Evolutionary conservation across 108 stramenopile species (phyloP).

Genomic region (Conticribra guillardii): DNA sequence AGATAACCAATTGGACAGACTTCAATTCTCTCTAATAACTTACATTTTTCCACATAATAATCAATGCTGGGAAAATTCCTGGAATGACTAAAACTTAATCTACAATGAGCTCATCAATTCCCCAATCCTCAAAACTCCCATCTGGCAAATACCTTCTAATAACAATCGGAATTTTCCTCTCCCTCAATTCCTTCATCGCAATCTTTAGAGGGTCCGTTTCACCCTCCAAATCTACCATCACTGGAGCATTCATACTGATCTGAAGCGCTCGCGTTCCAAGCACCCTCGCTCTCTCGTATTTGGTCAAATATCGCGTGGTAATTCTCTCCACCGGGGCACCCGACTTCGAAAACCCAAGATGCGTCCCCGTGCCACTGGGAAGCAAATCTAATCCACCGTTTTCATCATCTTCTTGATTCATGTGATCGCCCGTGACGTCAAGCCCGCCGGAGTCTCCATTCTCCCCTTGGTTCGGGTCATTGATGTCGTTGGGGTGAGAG

Average conservation of each 20-base stretch:
- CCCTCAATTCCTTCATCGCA: slow-evolving; percentile 97
- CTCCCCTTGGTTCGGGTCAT: slow-evolving; percentile 18
- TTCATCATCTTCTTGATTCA: slow-evolving; percentile 34
- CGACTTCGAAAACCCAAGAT: slow-evolving; percentile 45
- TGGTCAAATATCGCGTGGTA: slow-evolving; percentile 97
- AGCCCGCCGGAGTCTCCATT: slow-evolving; percentile 52
- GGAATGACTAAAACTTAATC: slow-evolving; percentile 60
- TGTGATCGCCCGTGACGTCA: slow-evolving; percentile 79
- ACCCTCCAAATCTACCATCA: slow-evolving; percentile 98
- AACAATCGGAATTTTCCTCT: slow-evolving; percentile 98
- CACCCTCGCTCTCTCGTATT: slow-evolving; percentile 98
- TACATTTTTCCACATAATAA: too few relatives aligned
- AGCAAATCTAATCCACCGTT: slow-evolving; percentile 55
- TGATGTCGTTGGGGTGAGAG: slow-evolving; percentile 36
- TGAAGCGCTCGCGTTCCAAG: slow-evolving; percentile 98
- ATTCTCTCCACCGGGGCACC: slow-evolving; percentile 63
- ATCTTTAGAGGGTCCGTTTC: slow-evolving; percentile 99
- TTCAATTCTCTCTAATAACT: too few relatives aligned
- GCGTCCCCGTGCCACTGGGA: slow-evolving; percentile 48
- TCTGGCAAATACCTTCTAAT: slow-evolving; percentile 98
- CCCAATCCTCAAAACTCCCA: slow-evolving; percentile 98
- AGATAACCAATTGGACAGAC: too few relatives aligned
- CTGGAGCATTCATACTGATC: slow-evolving; percentile 98
- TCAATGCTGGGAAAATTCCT: too few relatives aligned
- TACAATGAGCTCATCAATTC: slow-evolving; percentile 95